Evolutionary conservation across 805 yeast species (phyloP), one percentile per base, ranked within the genome.

Genomic region (Wickerhamiella vanderwaltii): DNA sequence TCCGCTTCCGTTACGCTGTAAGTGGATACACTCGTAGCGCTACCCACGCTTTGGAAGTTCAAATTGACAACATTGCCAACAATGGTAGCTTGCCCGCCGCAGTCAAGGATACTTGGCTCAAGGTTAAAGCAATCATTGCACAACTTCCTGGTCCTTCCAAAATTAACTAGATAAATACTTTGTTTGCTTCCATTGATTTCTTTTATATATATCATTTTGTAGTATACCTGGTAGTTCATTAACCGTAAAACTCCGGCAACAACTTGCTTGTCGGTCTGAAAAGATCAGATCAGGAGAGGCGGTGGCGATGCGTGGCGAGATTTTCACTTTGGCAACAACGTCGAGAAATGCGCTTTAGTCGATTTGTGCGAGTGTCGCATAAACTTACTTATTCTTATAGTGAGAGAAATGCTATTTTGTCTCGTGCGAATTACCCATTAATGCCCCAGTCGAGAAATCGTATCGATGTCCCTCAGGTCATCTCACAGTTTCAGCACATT

Each of bases 1-100:
- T 85, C 61, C 82, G 82, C 60, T 60, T 79, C 44, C 74, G 94
- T 60, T 82, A 68, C 57, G 93, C 84, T 56, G 76, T 75, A 50
- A 79, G 91, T 3, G 65, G 73, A 23, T 77, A 75, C 64, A 79
- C 85, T 43, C 77, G 83, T 61, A 65, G 71, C 48, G 76, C 75
- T 24, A 66, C 84, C 56, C 75, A 79, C 63, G 65, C 69, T 40
- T 65, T 79, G 65, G 93, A 82, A 60, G 77, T 80, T 36, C 67
- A 78, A 50, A 50, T 72, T 38, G 81, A 79, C 57, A 75, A 78
- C 15, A 44, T 75, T 13, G 62, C 75, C 30, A 65, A 65, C 52
- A 72, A 78, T 32, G 51, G 64, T n/a, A n/a, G n/a, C n/a, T 63
- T 75, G 15, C 78, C 80, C 13, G 69, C 72, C 9, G 50, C 52